phyloP scores from a whole-genome alignment of 2,329 filamentous ascomycete species.

The Aspergillus cejpii region DNA sequence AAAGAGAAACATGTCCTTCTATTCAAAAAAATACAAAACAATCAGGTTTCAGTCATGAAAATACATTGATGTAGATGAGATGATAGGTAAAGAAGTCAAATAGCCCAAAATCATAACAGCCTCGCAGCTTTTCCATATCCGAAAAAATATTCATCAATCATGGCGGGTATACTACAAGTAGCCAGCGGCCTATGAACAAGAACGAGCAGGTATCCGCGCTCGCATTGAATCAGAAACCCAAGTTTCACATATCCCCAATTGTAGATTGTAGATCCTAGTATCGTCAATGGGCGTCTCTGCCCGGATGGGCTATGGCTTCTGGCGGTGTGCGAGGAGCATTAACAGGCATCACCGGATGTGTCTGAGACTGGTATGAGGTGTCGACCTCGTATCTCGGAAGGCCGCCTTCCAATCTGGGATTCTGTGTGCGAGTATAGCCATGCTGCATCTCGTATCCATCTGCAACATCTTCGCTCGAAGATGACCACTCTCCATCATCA shows the following conservation, averaged over 20 bases:
- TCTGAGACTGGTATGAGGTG: conserved; percentile 27
- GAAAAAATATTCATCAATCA: neutral
- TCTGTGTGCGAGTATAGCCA: conserved; percentile 23
- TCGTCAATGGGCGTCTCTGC: conserved; percentile 11
- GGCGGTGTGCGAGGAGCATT: conserved; percentile 8
- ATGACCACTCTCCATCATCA: conserved; percentile 31
- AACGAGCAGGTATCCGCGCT: neutral
- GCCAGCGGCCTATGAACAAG: neutral
- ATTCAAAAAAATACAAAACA: too few species aligned
- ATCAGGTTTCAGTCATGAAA: too few species aligned
- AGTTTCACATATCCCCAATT: conserved; percentile 9
- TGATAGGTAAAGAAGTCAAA: too few species aligned
- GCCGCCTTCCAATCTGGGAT: conserved; percentile 15
- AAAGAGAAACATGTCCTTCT: too few species aligned
- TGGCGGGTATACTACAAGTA: neutral
- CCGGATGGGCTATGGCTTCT: conserved; percentile 8
- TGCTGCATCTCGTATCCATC: conserved; percentile 36
- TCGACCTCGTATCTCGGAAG: conserved; percentile 22
- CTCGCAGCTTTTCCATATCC: neutral
- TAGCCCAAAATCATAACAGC: neutral
- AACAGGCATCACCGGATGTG: conserved; percentile 8
- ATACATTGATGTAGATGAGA: too few species aligned
- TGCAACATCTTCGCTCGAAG: conserved; percentile 33
- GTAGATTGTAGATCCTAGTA: conserved; percentile 15
- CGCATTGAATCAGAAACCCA: neutral